Evolutionary conservation across 1,284 basidiomycete genomes (phyloP).

Genomic region (Puccinia hordei): DNA sequence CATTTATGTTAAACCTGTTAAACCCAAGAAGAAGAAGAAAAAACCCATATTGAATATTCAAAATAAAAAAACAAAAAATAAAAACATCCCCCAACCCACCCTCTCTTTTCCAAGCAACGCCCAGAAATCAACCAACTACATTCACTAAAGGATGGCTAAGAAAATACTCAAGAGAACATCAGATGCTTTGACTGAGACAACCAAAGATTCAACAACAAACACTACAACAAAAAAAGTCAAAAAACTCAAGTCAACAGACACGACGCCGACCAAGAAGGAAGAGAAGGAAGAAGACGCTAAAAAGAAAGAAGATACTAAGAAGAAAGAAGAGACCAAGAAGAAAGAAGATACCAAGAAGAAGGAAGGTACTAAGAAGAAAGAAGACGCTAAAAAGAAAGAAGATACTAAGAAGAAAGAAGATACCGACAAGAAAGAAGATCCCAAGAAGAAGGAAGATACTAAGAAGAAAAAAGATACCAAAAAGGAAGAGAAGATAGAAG

Average conservation of each 20-base stretch:
- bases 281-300: neutral
- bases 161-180: conserved; percentile 9
- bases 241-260: conserved; percentile 8
- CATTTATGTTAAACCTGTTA: neutral
- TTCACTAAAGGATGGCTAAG: neutral
- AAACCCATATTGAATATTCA: neutral
- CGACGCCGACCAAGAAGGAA: neutral
- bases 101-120: no score
- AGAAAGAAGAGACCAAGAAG: neutral
- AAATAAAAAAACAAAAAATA: conserved; percentile 3
- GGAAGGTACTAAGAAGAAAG: neutral
- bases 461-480: neutral
- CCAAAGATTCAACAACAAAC: neutral
- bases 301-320: neutral
- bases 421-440: neutral
- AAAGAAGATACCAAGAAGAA: no score
- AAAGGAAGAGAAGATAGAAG: no score
- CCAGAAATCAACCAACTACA: no score
- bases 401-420: no score
- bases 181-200: neutral
- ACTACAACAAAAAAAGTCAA: neutral
- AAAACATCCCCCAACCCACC: no score
- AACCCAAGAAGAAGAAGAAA: neutral
- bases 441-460: no score
- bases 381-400: conserved; percentile 7